A percentile compares a stretch with the other conserved stretches of the same genome.
These are phyloP conservation scores for Blastobotrys proliferans DNA, from an alignment of 1,139 yeast genomes.

Conservation along the genomic window DNA sequence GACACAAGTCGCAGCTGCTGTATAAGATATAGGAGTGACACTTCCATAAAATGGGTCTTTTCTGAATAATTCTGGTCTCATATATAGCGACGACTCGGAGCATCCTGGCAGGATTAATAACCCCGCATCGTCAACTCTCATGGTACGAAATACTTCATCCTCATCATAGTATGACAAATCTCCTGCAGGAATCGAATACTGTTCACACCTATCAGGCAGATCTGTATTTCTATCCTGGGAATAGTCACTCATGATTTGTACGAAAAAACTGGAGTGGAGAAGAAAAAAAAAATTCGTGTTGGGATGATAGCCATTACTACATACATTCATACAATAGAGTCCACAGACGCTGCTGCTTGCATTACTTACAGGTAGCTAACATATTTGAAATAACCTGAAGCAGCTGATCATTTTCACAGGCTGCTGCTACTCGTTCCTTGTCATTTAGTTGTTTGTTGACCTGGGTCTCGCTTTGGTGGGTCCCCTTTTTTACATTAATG, in stretches of 20 bases:
- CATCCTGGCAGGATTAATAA: constrained; percentile 21
- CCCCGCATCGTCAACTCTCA: constrained; percentile 18
- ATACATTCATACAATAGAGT: neutral
- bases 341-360: neutral
- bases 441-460: constrained; percentile 96
- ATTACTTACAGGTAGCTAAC: constrained; percentile 66
- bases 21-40: constrained; percentile 34
- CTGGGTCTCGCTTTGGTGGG: constrained; percentile 93
- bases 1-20: constrained; percentile 34
- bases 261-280: neutral
- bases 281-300: neutral
- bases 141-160: constrained; percentile 14
- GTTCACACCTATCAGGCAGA: constrained; percentile 11
- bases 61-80: constrained; percentile 1
- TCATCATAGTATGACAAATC: constrained; percentile 22
- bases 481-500: constrained; percentile 80
- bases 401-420: constrained; percentile 94
- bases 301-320: neutral
- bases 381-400: constrained; percentile 84
- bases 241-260: neutral
- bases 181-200: constrained; percentile 27
- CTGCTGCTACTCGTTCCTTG: constrained; percentile 97
- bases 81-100: constrained; percentile 6
- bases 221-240: neutral
- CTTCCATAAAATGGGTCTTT: constrained; percentile 35